phyloP scores from a whole-genome alignment of 2,329 filamentous ascomycete species.

The Penicillium polonicum region DNA sequence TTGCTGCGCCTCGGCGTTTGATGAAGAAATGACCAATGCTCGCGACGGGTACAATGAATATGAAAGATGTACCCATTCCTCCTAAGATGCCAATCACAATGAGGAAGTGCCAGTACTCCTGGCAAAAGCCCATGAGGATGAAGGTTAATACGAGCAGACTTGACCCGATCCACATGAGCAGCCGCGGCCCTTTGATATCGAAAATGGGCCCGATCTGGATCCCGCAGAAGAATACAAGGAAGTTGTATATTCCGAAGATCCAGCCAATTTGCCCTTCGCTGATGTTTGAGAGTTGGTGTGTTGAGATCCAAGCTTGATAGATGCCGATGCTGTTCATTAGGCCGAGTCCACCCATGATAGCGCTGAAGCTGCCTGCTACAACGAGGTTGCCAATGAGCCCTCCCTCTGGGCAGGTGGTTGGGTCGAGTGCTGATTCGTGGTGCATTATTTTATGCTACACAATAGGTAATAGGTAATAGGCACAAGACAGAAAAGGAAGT shows the following conservation, averaged over 20 bases:
- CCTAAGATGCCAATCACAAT: slow-evolving; percentile 17
- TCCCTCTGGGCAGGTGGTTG: slow-evolving; percentile 40
- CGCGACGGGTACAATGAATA: slow-evolving; percentile 20
- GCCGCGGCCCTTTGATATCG: slow-evolving; percentile 33
- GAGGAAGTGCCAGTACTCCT: slow-evolving; percentile 19
- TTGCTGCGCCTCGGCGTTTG: slow-evolving; percentile 16
- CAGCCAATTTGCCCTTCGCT: slow-evolving; percentile 36
- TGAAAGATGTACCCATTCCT: slow-evolving; percentile 17
- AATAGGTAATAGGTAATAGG: neutral
- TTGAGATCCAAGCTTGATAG: slow-evolving; percentile 41
- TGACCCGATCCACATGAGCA: slow-evolving; percentile 4
- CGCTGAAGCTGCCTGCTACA: slow-evolving; percentile 44
- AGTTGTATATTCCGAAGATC: slow-evolving; percentile 44
- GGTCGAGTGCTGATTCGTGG: slow-evolving; percentile 11
- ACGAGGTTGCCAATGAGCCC: slow-evolving; percentile 45
- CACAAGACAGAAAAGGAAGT: neutral
- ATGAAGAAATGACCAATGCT: slow-evolving; percentile 19
- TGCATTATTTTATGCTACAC: slow-evolving; percentile 12
- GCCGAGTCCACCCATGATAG: slow-evolving; percentile 43
- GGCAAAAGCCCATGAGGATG: slow-evolving; percentile 25
- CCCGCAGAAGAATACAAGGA: slow-evolving; percentile 38
- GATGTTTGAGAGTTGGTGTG: slow-evolving; percentile 38
- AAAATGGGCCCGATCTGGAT: slow-evolving; percentile 40
- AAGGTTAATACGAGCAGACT: slow-evolving; percentile 32
- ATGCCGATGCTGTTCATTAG: slow-evolving; percentile 42